Conservation (phyloP, 163 green algal species). For the Dunaliella salina region DNA sequence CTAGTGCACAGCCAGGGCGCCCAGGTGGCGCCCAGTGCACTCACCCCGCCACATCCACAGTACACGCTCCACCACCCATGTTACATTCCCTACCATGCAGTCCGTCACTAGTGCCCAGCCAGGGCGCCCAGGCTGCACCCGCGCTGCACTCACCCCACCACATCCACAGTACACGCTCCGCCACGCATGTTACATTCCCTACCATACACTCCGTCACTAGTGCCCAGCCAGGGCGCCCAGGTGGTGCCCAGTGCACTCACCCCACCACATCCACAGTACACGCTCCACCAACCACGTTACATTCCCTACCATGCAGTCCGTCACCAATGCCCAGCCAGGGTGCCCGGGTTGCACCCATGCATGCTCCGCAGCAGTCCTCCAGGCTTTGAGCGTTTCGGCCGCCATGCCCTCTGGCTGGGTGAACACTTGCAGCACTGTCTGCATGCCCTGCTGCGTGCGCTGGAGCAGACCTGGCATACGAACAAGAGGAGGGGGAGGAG, state of each 20-base stretch:
- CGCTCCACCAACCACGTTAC: too few species aligned
- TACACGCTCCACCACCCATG: too few species aligned
- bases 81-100: constrained; percentile 32
- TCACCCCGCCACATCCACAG: too few species aligned
- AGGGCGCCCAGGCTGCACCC: constrained; percentile 10
- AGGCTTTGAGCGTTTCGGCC: constrained; percentile 27
- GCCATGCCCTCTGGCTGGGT: constrained; percentile 9
- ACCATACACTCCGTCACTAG: constrained; percentile 39
- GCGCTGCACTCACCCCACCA: too few species aligned
- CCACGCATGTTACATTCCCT: too few species aligned
- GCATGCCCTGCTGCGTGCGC: constrained; percentile 16
- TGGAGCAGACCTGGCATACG: constrained; percentile 18
- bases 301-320: constrained; percentile 31
- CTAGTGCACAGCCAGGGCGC: constrained; percentile 33
- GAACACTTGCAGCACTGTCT: constrained; percentile 23
- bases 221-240: constrained; percentile 31
- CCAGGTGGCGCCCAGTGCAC: constrained; percentile 27
- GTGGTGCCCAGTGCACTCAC: constrained; percentile 20
- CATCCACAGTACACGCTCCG: too few species aligned
- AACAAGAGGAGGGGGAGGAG: neutral
- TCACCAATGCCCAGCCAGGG: constrained; percentile 31
- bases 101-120: constrained; percentile 39
- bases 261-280: too few species aligned
- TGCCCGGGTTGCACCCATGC: constrained; percentile 30
- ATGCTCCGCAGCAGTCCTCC: constrained; percentile 25